Conservation (phyloP, 768 basidiomycete genomes). For the Lentinula lateritia region DNA sequence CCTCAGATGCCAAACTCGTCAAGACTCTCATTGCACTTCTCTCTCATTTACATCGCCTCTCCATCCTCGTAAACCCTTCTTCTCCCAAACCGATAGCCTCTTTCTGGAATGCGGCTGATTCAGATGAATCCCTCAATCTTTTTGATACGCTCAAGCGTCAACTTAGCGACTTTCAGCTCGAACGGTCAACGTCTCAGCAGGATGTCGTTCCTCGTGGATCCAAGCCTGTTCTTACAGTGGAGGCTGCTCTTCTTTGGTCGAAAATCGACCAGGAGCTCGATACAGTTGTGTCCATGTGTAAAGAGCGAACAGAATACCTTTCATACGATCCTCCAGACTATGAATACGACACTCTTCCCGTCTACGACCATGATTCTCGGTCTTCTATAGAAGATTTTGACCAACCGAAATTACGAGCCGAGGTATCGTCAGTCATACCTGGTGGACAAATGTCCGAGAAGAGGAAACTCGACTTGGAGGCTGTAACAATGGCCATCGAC, state of each 20-base stretch:
- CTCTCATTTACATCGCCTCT: conserved; percentile 60
- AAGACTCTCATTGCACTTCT: conserved; percentile 66
- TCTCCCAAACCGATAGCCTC: not conserved
- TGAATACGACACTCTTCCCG: conserved; percentile 41
- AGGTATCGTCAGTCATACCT: conserved; percentile 17
- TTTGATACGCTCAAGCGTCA: conserved; percentile 64
- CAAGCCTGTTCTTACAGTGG: conserved; percentile 46
- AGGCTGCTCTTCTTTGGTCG: conserved; percentile 67
- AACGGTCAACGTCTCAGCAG: conserved; percentile 40
- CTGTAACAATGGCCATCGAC: conserved; percentile 84
- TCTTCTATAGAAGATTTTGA: conserved; percentile 27
- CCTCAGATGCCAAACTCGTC: conserved; percentile 57
- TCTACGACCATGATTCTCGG: conserved; percentile 41
- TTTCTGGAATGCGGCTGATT: conserved; percentile 12
- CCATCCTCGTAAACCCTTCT: conserved; percentile 26
- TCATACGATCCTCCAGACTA: conserved; percentile 38
- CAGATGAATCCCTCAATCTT: conserved; percentile 29
- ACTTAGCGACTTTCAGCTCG: conserved; percentile 60
- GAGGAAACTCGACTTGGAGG: conserved; percentile 80
- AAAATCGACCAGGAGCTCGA: conserved; percentile 73
- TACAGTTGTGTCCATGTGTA: conserved; percentile 59
- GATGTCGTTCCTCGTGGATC: conserved; percentile 27
- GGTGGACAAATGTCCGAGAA: conserved; percentile 55
- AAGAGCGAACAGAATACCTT: conserved; percentile 45
- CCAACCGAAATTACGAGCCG: conserved; percentile 21